phyloP scores from a whole-genome alignment of 352 stramenopile species.

The Phytophthora brassicae region DNA sequence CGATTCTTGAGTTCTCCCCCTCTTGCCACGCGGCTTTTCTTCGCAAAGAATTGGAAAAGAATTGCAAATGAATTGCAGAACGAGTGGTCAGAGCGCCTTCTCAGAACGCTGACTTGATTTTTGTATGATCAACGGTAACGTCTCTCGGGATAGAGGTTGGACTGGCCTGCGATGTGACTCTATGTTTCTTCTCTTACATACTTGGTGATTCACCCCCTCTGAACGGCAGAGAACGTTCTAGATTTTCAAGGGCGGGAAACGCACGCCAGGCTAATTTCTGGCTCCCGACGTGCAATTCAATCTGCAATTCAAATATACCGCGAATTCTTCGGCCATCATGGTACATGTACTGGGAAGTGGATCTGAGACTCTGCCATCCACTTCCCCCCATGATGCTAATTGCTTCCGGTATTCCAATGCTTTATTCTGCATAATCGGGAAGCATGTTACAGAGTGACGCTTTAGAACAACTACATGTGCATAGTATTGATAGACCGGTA shows the following conservation, averaged over 20 bases:
- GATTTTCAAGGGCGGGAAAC: conserved; percentile 30
- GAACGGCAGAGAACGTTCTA: conserved; percentile 33
- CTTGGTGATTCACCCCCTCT: not conserved
- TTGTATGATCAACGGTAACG: conserved; percentile 31
- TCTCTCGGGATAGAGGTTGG: conserved; percentile 23
- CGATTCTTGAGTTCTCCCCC: conserved; percentile 39
- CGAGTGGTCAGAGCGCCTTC: conserved; percentile 32
- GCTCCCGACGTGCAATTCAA: conserved; percentile 23
- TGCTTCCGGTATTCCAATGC: no score
- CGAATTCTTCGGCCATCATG: no score
- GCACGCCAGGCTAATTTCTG: conserved; percentile 35
- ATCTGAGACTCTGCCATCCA: no score
- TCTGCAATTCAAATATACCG: not conserved
- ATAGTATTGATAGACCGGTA: no score
- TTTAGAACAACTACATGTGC: no score
- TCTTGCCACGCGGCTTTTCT: conserved; percentile 30
- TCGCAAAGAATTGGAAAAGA: conserved; percentile 46
- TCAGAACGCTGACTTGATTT: not conserved
- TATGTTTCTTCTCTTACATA: not conserved
- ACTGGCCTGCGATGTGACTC: not conserved
- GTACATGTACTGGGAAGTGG: no score
- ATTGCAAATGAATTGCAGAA: conserved; percentile 49
- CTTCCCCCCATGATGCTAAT: no score
- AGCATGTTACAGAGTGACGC: no score
- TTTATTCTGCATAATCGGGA: no score